Percentiles rank a stretch among this genome's conserved stretches.
These are phyloP conservation scores for Fusarium subglutinans DNA, from an alignment of 2,329 filamentous ascomycete species.

Conservation along the genomic window DNA sequence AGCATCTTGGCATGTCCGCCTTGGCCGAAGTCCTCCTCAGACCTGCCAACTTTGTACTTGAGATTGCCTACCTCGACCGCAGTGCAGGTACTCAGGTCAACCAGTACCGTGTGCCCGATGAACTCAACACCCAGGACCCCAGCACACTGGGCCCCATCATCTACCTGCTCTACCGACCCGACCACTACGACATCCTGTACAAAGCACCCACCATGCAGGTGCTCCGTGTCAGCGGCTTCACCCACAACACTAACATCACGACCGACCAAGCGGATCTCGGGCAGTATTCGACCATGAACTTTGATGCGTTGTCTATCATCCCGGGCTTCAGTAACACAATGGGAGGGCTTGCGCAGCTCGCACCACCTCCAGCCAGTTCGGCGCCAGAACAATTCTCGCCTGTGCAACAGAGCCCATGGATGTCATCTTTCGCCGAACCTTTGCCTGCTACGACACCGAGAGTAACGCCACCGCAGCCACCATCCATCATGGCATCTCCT, in stretches of 20 bases:
- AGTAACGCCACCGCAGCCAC: conserved; percentile 36
- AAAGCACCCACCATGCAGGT: conserved; percentile 63
- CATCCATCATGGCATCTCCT: conserved; percentile 46
- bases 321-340: conserved; percentile 52
- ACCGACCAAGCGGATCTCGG: conserved; percentile 52
- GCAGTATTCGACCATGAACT: conserved; percentile 54
- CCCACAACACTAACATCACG: conserved; percentile 56
- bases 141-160: conserved; percentile 61
- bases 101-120: conserved; percentile 70
- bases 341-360: conserved; percentile 47
- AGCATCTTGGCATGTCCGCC: conserved; percentile 84
- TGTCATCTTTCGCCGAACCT: conserved; percentile 45
- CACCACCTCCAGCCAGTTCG: conserved; percentile 44
- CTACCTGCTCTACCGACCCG: conserved; percentile 72
- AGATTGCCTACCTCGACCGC: conserved; percentile 91
- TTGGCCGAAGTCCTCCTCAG: conserved; percentile 83
- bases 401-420: conserved; percentile 51
- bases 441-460: conserved; percentile 35
- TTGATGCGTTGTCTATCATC: conserved; percentile 57
- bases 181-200: conserved; percentile 96
- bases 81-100: conserved; percentile 82
- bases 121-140: conserved; percentile 57
- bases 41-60: conserved; percentile 79
- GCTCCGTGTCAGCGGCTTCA: conserved; percentile 59
- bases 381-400: conserved; percentile 47